These are phyloP conservation scores for Aspergillus sclerotioniger DNA, from an alignment of 495 filamentous ascomycete species.

Conservation along the genomic window DNA sequence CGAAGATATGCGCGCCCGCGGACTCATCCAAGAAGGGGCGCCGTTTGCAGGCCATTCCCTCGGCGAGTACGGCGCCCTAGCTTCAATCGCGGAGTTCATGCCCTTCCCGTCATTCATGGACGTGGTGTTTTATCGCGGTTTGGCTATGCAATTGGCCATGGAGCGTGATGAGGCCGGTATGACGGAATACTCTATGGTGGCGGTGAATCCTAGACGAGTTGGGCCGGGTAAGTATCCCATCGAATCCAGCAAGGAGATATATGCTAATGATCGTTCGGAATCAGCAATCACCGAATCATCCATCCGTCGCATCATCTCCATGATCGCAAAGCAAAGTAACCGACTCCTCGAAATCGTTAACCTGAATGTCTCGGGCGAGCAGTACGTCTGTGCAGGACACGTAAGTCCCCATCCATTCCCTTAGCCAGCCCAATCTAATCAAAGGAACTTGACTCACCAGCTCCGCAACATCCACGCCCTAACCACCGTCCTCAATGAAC, in stretches of 20 bases:
- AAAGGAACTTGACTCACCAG: too few relatives aligned
- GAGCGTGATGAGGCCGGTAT: background rate
- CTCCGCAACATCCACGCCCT: background rate
- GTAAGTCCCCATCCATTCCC: background rate
- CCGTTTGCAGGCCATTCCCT: slow-evolving; percentile 5
- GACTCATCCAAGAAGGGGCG: background rate
- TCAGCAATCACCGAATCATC: background rate
- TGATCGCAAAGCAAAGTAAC: background rate
- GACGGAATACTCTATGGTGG: slow-evolving; percentile 4
- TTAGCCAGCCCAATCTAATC: too few relatives aligned
- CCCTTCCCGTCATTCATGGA: slow-evolving; percentile 2
- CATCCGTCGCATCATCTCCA: background rate
- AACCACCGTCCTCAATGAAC: background rate
- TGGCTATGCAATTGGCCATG: slow-evolving; percentile 5
- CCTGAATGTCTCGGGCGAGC: background rate
- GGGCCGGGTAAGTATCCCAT: background rate
- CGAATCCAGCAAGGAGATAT: too few relatives aligned
- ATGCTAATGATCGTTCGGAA: too few relatives aligned
- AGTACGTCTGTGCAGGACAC: slow-evolving; percentile 7
- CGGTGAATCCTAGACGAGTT: slow-evolving; percentile 1
- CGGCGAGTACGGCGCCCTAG: background rate
- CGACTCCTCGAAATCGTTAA: slow-evolving; percentile 5
- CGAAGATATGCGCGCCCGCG: background rate
- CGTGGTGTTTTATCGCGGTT: slow-evolving; percentile 2
- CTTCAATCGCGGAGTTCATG: background rate